Evolutionary conservation across 208 protist genomes (phyloP), one percentile per base, ranked within the genome.

Genomic region (Tritrichomonas musculus): DNA sequence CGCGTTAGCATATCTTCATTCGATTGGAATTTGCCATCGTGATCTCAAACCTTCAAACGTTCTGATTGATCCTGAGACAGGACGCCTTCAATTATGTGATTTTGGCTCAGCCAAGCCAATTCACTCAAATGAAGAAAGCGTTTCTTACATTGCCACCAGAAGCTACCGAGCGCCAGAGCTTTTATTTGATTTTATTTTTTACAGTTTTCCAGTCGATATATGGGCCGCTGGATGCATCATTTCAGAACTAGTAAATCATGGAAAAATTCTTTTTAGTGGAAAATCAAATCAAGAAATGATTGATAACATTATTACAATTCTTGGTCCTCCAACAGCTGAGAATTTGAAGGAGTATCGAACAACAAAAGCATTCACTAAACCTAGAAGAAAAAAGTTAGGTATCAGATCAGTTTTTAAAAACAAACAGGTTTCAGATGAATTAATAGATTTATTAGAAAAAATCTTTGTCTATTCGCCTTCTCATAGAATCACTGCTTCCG

Each of bases 71-170:
- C 77, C 77, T 57, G 27, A 53, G n/a, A 88, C 41, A 60, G 77
- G 77, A 53, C 0, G 20, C 1, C 27, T 88, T 0, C 11, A 57
- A 60, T 44, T 88, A n/a, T 88, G 77, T 36, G 77, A 88, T 88
- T 88, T 88, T 88, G 77, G 77, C 13, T 88, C 77, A 53, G 77
- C 77, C 44, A 88, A 88, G 30, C 14, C 33, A 88, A 33, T 88
- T 20, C 44, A 39, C 4, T 3, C 47, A 60, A 57, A 88, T 49
- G 77, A 88, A 57, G 25, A 3, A 3, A 88, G 77, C 44, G 77
- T 88, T 5, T 88, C 77, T 22, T 88, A 88, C 27, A 88, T 88
- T 57, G 44, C 77, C 1, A 88, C 77, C 25, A 53, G 77, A 20
- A 53, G 17, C 20, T 88, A 88, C 30, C 25, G 77, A 53, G 77